A percentile compares a stretch with the other conserved stretches of the same genome.
Conservation (phyloP, 2,329 filamentous ascomycete species). For the Fonsecaea pedrosoi region DNA sequence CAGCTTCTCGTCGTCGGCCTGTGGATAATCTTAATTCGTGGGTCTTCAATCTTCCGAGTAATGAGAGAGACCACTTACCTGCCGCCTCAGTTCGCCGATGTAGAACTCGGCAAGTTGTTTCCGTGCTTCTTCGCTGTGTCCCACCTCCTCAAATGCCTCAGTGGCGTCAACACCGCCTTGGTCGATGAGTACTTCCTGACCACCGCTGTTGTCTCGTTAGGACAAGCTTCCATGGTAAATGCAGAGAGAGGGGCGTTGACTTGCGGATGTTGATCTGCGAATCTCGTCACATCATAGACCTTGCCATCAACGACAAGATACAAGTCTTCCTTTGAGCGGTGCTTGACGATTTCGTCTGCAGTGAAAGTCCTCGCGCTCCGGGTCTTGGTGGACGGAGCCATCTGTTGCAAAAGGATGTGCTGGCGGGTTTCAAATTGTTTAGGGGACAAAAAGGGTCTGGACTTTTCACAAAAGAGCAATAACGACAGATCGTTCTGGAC, state of each 20-base stretch:
- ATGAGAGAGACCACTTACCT: background rate
- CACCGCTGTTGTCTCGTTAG: background rate
- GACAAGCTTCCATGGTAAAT: no score
- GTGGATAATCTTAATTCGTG: no score
- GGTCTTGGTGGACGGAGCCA: no score
- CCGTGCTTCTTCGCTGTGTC: background rate
- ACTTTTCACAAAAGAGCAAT: no score
- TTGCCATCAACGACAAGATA: background rate
- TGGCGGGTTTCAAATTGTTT: no score
- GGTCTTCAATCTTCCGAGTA: no score
- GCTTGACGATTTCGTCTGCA: background rate
- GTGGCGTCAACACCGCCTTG: background rate
- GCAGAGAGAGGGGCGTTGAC: background rate
- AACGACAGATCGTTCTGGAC: no score
- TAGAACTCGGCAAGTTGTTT: background rate
- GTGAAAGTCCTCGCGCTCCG: no score
- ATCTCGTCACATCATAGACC: constrained; percentile 1
- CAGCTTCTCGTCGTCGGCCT: no score
- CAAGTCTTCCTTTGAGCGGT: background rate
- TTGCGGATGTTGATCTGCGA: background rate
- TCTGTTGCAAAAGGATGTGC: no score
- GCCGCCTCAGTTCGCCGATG: background rate
- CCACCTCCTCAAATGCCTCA: constrained; percentile 2
- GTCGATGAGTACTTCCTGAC: constrained; percentile 4
- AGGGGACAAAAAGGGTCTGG: no score